Evolutionary conservation across 2,329 filamentous ascomycete species (phyloP).

Genomic region (Colletotrichum horii): DNA sequence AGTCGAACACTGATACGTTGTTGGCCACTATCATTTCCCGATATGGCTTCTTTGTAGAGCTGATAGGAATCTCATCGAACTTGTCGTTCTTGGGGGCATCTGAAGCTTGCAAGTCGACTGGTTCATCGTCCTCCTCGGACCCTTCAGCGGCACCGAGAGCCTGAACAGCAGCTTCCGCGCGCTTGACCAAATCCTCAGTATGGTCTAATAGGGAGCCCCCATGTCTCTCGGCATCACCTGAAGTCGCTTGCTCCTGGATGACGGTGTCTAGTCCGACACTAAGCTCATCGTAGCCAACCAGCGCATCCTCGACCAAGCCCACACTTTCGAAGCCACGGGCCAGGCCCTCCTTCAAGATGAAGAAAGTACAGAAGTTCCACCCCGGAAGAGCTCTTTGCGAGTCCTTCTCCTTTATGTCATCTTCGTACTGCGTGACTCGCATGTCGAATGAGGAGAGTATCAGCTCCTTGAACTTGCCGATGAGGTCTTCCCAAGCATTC

Average conservation of each 20-base stretch:
- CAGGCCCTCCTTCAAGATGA: conserved; percentile 94
- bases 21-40: conserved; percentile 91
- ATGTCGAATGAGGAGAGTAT: conserved; percentile 91
- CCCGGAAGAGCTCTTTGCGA: conserved; percentile 85
- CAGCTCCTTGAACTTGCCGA: conserved; percentile 83
- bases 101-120: conserved; percentile 57
- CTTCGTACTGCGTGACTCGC: conserved; percentile 92
- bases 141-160: conserved; percentile 33
- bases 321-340: conserved; percentile 96
- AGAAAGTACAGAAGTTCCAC: conserved; percentile 99
- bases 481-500: conserved; percentile 81
- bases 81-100: conserved; percentile 39
- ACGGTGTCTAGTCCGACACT: conserved; percentile 85
- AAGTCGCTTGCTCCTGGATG: conserved; percentile 72
- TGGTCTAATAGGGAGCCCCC: conserved; percentile 74
- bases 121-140: conserved; percentile 41
- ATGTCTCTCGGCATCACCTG: conserved; percentile 66
- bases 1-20: conserved; percentile 95
- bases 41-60: conserved; percentile 77
- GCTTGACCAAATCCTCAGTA: conserved; percentile 74
- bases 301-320: conserved; percentile 90
- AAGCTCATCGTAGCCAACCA: conserved; percentile 94
- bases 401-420: conserved; percentile 95
- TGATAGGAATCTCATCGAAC: conserved; percentile 65
- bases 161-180: conserved; percentile 58